Base-by-base conservation (phyloP, 2,329 filamentous ascomycete genomes). In the Ascocoryne sarcoides region DNA sequence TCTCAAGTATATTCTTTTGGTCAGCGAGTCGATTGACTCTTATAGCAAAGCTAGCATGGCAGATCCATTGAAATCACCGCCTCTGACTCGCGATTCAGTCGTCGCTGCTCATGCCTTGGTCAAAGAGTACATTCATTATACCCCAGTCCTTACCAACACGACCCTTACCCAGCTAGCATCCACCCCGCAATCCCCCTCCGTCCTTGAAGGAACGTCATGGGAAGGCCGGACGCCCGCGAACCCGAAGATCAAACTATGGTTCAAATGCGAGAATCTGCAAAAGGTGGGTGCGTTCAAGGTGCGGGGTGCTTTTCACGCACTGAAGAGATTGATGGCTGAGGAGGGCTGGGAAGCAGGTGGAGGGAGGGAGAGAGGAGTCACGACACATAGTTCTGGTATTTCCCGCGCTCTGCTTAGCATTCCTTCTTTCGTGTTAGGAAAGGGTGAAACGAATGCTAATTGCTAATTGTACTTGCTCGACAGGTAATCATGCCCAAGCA, bases 251-350 rank as follows among this genome's bases (percentile, higher is more conserved):
- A 70, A 77, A 10, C 70, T 96, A 38, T 92, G 85, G 68, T 94
- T 96, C 75, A 96, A 96, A 67, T 93, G 87, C 62, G 90, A 96
- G 69, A 95, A 95, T 62, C 68, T 86, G 43, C 92, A 96, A 67
- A 78, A 79, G 40, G 79, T 93, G 40, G 92, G 90, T 37, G 90
- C 90, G 1, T 96, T 96, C 69, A 96, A 96, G 66, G 83, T 79
- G 12, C 71, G 90, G 5, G 92, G 90, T 4, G 90, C 89, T 0
- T 95, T 95, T 53, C 86, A 95, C 62, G 88, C 89, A 1, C 59
- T 95, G 28, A 72, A 79, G 54, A 65, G 83, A 42, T 63, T 95
- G 56, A 77, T 82, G 57, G 62, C 60, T 48, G 73, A 79, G 53
- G 65, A 71, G 4, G 79, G 75, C 1, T 75, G 75, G 63, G 69